These are phyloP conservation scores for Chlamydomonas asymmetrica DNA, from an alignment of 139 green algal species.

Conservation along the genomic window DNA sequence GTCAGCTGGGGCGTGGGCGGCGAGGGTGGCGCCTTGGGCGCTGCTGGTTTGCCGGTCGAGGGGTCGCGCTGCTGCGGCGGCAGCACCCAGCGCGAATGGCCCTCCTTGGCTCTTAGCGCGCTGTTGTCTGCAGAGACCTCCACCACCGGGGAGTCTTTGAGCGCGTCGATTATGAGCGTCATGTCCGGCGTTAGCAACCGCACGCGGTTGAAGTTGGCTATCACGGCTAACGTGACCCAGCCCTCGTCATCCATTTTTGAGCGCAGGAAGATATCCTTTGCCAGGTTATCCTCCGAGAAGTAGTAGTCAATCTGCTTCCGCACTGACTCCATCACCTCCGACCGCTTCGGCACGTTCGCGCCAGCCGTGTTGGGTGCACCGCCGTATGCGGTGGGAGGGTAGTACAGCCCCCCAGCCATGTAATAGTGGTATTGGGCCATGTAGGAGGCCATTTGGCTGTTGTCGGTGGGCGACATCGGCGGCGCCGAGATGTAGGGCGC, in stretches of 20 bases:
- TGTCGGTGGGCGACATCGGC: background rate
- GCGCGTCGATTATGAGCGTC: constrained; percentile 69
- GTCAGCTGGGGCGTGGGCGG: background rate
- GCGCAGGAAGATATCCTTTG: constrained; percentile 92
- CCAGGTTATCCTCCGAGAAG: constrained; percentile 94
- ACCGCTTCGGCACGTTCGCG: constrained; percentile 35
- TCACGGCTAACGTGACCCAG: constrained; percentile 85
- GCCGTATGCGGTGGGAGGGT: constrained; percentile 66
- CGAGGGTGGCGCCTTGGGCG: constrained; percentile 17
- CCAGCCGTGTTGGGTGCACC: constrained; percentile 8
- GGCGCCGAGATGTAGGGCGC: constrained; percentile 29
- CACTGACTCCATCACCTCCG: constrained; percentile 63
- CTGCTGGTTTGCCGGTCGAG: background rate
- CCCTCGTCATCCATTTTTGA: constrained; percentile 92
- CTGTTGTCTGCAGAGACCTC: constrained; percentile 64
- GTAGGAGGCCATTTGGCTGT: constrained; percentile 7
- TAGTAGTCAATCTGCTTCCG: constrained; percentile 95
- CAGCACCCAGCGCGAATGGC: constrained; percentile 77
- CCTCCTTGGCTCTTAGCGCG: constrained; percentile 55
- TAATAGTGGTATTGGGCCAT: constrained; percentile 38
- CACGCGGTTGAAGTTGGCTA: constrained; percentile 92
- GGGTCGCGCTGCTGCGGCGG: constrained; percentile 60
- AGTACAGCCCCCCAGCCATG: constrained; percentile 66
- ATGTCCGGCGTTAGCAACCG: constrained; percentile 88
- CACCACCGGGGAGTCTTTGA: constrained; percentile 57